Conservation (phyloP, 139 green algal genomes). For the Zygnema cylindricum region DNA sequence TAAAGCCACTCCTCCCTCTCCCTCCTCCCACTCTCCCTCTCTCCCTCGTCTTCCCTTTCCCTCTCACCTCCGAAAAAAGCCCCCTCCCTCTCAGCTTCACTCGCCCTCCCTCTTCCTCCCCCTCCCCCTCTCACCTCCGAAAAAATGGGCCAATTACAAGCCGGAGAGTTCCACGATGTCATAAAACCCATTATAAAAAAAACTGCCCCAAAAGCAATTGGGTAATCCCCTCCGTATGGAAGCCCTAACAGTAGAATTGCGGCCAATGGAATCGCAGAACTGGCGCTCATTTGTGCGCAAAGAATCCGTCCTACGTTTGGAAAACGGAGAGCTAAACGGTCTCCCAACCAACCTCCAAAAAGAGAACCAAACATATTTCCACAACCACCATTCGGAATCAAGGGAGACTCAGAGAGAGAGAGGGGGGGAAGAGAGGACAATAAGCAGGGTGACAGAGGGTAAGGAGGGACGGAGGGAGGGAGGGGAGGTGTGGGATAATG, state of each 20-base stretch:
- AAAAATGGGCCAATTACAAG: constrained; percentile 57
- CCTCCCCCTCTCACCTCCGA: constrained; percentile 56
- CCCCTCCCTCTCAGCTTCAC: too few species aligned
- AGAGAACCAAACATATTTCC: constrained; percentile 19
- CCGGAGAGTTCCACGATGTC: constrained; percentile 17
- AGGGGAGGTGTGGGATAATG: too few species aligned
- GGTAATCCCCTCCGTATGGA: not conserved
- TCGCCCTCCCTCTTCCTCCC: too few species aligned
- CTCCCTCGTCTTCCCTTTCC: too few species aligned
- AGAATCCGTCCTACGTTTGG: constrained; percentile 35
- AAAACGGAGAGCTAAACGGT: not conserved
- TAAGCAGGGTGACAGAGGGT: too few species aligned
- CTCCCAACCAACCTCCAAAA: constrained; percentile 16
- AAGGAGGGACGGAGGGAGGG: too few species aligned
- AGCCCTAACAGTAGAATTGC: constrained; percentile 14
- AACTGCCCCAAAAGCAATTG: constrained; percentile 17
- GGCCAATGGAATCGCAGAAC: constrained; percentile 31
- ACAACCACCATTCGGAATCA: constrained; percentile 2
- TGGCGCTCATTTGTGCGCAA: constrained; percentile 31
- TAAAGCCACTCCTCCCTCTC: too few species aligned
- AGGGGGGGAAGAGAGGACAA: too few species aligned
- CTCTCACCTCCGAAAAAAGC: too few species aligned
- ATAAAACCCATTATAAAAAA: constrained; percentile 62
- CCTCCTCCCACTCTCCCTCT: too few species aligned
- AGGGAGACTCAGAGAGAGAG: too few species aligned